Conservation (phyloP, 2,329 filamentous ascomycete genomes). For the Monilinia polystroma region DNA sequence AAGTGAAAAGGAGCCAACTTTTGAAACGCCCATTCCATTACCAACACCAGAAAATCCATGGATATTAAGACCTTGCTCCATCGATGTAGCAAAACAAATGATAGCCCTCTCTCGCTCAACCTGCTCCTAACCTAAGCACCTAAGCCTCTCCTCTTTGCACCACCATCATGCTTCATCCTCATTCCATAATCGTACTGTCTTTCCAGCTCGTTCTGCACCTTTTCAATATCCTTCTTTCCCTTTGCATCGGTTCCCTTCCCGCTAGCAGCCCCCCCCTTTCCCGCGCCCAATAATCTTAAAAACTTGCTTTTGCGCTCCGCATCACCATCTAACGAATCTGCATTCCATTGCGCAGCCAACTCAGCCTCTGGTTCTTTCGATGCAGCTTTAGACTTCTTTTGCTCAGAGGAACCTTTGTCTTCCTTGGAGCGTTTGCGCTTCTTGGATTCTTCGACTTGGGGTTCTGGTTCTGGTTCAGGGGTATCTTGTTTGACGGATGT, state of each 20-base stretch:
- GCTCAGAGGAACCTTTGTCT: conserved; percentile 23
- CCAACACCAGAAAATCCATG: not conserved
- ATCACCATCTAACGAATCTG: conserved; percentile 35
- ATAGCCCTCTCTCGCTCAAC: not conserved
- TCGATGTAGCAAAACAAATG: not conserved
- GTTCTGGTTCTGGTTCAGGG: conserved; percentile 6
- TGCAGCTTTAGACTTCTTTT: conserved; percentile 22
- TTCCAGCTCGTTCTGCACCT: conserved; percentile 41
- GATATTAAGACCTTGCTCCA: conserved; percentile 1
- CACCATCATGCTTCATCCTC: conserved; percentile 42
- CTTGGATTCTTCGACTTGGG: conserved; percentile 18
- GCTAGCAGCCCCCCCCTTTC: conserved; percentile 27
- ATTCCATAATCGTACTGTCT: conserved; percentile 42
- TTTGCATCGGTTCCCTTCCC: conserved; percentile 21
- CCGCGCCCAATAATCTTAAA: conserved; percentile 40
- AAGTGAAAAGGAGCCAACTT: not conserved
- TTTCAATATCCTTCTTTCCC: conserved; percentile 31
- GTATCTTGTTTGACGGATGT: conserved; percentile 19
- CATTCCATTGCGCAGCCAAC: conserved; percentile 21
- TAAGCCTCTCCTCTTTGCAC: conserved; percentile 41
- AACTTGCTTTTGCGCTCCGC: conserved; percentile 41
- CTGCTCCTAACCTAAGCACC: conserved; percentile 36
- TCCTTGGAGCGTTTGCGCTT: conserved; percentile 26
- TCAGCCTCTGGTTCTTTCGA: conserved; percentile 16
- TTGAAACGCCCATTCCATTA: not conserved